phyloP scores from a whole-genome alignment of 1,139 yeast genomes.

The Candida sp. region DNA sequence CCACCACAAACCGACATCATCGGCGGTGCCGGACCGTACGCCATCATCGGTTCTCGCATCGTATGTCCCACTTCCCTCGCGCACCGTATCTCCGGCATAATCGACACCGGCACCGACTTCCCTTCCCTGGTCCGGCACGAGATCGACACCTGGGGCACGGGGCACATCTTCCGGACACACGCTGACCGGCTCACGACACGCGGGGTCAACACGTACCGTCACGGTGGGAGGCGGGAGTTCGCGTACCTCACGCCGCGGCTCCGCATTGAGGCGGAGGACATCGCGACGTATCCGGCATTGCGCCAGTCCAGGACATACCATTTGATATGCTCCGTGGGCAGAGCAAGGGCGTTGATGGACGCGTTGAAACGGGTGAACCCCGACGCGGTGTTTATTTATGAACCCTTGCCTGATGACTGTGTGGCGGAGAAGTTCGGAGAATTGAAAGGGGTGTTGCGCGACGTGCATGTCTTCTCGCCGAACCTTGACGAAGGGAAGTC shows the following conservation, averaged over 20 bases:
- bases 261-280: constrained; percentile 66
- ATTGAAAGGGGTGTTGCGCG: constrained; percentile 44
- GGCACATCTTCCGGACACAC: constrained; percentile 58
- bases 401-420: constrained; percentile 86
- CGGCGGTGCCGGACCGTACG: constrained; percentile 94
- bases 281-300: constrained; percentile 40
- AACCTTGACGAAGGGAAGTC: constrained; percentile 76
- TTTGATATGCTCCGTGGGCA: constrained; percentile 71
- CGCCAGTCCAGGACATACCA: constrained; percentile 59
- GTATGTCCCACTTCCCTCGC: constrained; percentile 41
- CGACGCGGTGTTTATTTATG: constrained; percentile 66
- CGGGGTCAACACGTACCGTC: constrained; percentile 78
- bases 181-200: constrained; percentile 66
- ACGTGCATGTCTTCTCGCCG: constrained; percentile 74
- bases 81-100: constrained; percentile 60
- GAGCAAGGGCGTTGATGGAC: constrained; percentile 55
- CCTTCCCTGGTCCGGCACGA: constrained; percentile 52
- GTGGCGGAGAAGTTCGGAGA: constrained; percentile 46
- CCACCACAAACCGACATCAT: constrained; percentile 56
- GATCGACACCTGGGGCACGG: constrained; percentile 65
- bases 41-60: constrained; percentile 76
- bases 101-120: constrained; percentile 83
- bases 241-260: constrained; percentile 58
- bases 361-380: constrained; percentile 27
- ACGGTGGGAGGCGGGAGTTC: constrained; percentile 53